Percentiles rank a stretch among this genome's conserved stretches.
These are phyloP conservation scores for Apiospora koreana DNA, from an alignment of 2,329 filamentous ascomycete genomes.

Conservation along the genomic window DNA sequence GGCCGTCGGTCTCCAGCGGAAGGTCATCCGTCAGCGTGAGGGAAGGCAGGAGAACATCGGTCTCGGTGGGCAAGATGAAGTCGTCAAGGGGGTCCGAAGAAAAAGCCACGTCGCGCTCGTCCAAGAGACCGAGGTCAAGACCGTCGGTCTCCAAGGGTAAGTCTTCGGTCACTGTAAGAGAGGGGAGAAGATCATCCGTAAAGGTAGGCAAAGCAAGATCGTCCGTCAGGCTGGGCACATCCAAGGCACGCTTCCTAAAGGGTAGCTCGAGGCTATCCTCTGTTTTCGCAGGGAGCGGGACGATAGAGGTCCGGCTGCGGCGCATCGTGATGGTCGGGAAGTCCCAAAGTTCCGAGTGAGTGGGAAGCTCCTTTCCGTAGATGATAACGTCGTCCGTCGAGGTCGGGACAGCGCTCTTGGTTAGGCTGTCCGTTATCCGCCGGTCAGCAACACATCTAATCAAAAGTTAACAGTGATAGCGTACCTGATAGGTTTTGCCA, in stretches of 20 bases:
- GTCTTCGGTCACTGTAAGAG: neutral
- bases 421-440: neutral
- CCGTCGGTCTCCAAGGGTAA: neutral
- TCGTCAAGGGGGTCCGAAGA: neutral
- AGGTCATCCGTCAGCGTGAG: neutral
- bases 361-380: neutral
- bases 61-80: neutral
- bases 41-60: neutral
- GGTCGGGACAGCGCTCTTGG: neutral
- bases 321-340: neutral
- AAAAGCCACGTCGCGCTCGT: neutral
- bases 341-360: no score
- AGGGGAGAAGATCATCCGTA: neutral
- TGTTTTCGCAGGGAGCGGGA: neutral
- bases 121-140: neutral
- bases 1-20: neutral
- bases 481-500: conserved; percentile 31
- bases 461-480: neutral
- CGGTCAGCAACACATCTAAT: neutral
- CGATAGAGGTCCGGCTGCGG: neutral
- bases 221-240: neutral
- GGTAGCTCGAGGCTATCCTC: neutral
- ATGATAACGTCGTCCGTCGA: neutral
- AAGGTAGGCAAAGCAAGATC: neutral
- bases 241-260: neutral